Conservation (phyloP, 148 eudicot species). For the Vaccinium vitisidaea region DNA sequence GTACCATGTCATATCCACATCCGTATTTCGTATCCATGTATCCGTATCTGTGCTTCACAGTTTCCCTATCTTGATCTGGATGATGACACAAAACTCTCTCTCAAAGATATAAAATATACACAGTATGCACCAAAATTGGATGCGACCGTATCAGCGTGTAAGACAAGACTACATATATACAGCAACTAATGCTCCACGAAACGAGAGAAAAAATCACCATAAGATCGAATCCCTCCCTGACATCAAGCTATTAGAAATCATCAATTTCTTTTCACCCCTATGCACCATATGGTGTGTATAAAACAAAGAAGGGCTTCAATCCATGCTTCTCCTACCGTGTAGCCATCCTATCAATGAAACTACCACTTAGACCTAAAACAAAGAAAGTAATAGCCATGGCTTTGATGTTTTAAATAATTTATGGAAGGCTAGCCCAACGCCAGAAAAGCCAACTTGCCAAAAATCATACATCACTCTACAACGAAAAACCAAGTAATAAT, state of each 20-base stretch:
- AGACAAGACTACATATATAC: conserved; percentile 14
- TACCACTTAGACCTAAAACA: conserved; percentile 1
- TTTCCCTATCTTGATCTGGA: neutral
- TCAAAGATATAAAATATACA: neutral
- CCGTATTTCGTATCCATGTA: too few relatives aligned
- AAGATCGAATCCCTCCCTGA: neutral
- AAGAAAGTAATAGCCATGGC: neutral
- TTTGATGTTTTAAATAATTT: neutral
- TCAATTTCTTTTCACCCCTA: conserved; percentile 5
- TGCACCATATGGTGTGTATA: neutral
- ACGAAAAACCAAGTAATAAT: neutral
- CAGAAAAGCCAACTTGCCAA: neutral
- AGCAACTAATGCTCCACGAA: too few relatives aligned
- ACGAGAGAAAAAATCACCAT: too few relatives aligned
- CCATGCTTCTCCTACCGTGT: neutral
- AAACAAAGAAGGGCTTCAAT: neutral
- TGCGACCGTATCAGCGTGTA: neutral
- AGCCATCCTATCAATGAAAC: neutral
- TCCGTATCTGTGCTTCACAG: too few relatives aligned
- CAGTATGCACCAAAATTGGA: neutral
- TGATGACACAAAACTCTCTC: neutral
- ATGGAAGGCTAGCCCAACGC: neutral
- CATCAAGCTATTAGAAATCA: neutral
- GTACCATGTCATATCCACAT: too few relatives aligned
- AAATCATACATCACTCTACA: neutral